Evolutionary conservation across 768 basidiomycete species (phyloP), one percentile per base, ranked within the genome.

Genomic region (Dacryopinax primogenitus): DNA sequence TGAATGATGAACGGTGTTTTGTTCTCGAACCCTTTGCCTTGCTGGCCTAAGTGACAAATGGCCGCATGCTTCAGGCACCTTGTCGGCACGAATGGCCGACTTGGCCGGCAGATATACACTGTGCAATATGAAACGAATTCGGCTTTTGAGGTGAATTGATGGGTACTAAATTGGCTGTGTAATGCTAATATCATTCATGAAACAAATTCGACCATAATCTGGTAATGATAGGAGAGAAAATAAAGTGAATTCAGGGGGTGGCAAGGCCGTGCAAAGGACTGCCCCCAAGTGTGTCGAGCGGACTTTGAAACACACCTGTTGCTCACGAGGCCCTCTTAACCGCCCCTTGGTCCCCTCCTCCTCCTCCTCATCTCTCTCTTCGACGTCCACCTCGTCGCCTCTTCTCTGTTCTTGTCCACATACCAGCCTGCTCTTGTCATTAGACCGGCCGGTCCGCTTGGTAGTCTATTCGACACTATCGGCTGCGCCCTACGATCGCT

Each of bases 361-460:
- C 41, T 23, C 41, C 18, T 44, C 41, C 41, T 44, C 41, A 18
- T 44, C 41, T 18, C n/a, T n/a, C 4, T 44, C 18, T 23, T 44
- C 41, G 41, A 44, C 41, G 41, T 44, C 41, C 41, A 44, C 18
- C 41, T 7, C 41, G 41, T 44, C 41, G 41, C 41, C 41, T 18
- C 23, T 44, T 44, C 41, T 44, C 41, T 44, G 18, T 23, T 44
- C 41, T 23, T 18, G 18, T 44, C 41, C 18, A 44, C 41, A 44
- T 44, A 44, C 41, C 41, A 44, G 41, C 41, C 41, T 18, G 18
- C 18, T 44, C 41, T 18, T 44, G 41, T 44, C 41, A 23, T 23
- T 44, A 44, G 41, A 44, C 41, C 41, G 41, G 41, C 41, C 41
- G 41, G 41, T 44, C 41, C 41, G 41, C 41, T 44, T 44, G 41